phyloP scores from a whole-genome alignment of 768 basidiomycete genomes.

The Tulasnella sp. region DNA sequence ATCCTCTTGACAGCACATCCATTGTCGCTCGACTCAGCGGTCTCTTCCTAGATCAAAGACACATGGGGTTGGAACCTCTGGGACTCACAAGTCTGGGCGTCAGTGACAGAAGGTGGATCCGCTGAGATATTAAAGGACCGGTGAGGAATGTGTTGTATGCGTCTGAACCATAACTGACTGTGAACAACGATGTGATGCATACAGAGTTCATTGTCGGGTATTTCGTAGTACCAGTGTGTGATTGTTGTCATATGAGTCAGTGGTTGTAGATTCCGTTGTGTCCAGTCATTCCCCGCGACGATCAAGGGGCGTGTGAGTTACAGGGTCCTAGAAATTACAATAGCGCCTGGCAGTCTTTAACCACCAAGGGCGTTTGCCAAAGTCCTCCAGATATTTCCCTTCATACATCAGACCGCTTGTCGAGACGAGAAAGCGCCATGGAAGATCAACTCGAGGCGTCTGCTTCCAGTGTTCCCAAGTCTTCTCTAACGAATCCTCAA shows the following conservation, averaged over 20 bases:
- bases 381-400: too few species aligned
- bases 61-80: constrained; percentile 61
- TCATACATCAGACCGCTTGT: too few species aligned
- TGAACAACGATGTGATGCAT: not conserved
- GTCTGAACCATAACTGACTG: not conserved
- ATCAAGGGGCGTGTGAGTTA: too few species aligned
- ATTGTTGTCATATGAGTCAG: too few species aligned
- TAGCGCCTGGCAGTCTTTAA: too few species aligned
- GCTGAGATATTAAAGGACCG: constrained; percentile 36
- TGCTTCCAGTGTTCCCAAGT: constrained; percentile 4
- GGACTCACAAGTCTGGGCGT: constrained; percentile 43
- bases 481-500: constrained; percentile 14
- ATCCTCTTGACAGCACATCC: not conserved
- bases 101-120: constrained; percentile 19
- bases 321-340: too few species aligned
- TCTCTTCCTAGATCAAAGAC: constrained; percentile 42
- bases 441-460: not conserved
- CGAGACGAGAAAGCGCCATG: too few species aligned
- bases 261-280: too few species aligned
- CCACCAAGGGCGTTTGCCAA: too few species aligned
- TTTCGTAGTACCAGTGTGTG: constrained; percentile 35
- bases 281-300: too few species aligned
- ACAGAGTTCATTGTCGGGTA: constrained; percentile 45
- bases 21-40: not conserved
- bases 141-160: constrained; percentile 33